Conservation (phyloP, 306 rosid species). For the Lathyrus aphaca region DNA sequence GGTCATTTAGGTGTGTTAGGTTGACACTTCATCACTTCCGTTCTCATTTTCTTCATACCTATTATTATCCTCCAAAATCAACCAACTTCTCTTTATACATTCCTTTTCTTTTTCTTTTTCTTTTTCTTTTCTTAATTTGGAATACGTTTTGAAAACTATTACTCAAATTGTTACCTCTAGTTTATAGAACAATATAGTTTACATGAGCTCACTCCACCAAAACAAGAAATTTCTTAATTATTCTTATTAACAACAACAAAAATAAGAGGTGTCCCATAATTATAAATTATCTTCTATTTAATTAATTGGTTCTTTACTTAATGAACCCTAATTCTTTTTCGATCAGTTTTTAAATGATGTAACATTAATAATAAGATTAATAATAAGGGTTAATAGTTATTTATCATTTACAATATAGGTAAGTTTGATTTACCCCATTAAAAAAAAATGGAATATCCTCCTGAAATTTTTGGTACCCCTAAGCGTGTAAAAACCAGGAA, state of each 20-base stretch:
- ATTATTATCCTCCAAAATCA: constrained; percentile 44
- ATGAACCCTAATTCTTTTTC: background rate
- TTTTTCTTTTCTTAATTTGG: no score
- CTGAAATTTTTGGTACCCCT: no score
- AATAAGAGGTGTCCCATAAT: no score
- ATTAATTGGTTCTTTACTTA: background rate
- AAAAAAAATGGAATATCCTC: no score
- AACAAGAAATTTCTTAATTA: background rate
- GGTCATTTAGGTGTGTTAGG: constrained; percentile 65
- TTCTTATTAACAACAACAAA: no score
- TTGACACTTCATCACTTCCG: constrained; percentile 22
- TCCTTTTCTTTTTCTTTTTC: background rate
- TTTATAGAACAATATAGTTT: background rate
- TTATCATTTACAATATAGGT: no score
- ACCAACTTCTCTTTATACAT: constrained; percentile 35
- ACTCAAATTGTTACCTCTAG: background rate
- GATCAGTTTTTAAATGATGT: background rate
- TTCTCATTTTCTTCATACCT: constrained; percentile 44
- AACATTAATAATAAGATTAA: no score
- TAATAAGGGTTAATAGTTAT: no score
- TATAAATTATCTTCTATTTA: background rate
- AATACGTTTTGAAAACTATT: background rate
- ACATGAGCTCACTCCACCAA: background rate
- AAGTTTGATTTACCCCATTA: no score
- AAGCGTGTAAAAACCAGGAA: no score